Percentiles rank a stretch among this genome's conserved stretches.
phyloP scores from a whole-genome alignment of 495 filamentous ascomycete genomes.

The Durotheca rogersii region DNA sequence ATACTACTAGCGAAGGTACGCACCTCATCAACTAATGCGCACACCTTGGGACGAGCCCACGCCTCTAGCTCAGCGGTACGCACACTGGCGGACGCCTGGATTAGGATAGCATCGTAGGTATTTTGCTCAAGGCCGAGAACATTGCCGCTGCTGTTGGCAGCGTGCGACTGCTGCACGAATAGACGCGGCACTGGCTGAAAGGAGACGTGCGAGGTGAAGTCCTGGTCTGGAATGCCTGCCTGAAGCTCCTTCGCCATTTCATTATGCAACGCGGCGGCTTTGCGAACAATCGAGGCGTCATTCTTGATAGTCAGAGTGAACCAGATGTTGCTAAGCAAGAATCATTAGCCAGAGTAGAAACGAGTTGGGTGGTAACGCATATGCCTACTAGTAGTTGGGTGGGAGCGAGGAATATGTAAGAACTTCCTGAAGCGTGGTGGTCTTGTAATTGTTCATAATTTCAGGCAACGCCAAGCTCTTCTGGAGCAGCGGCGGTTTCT shows the following conservation, averaged over 20 bases:
- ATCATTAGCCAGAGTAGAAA: background rate
- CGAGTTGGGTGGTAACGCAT: background rate
- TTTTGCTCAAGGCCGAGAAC: background rate
- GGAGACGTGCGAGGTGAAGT: background rate
- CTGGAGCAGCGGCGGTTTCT: slow-evolving; percentile 3
- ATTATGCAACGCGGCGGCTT: background rate
- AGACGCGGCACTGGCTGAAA: background rate
- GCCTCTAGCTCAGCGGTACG: background rate
- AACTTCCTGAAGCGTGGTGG: slow-evolving; percentile 8
- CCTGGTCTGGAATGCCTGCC: background rate
- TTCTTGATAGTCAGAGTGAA: slow-evolving; percentile 1
- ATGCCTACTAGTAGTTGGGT: slow-evolving; percentile 6
- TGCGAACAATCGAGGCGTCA: background rate
- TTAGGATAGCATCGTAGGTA: background rate
- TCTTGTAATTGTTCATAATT: slow-evolving; percentile 10
- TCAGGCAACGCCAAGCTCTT: slow-evolving; percentile 3
- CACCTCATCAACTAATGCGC: no score
- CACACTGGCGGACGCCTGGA: background rate
- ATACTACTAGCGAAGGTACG: background rate
- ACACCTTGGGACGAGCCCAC: background rate
- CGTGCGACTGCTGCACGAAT: background rate
- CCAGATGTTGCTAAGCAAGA: slow-evolving; percentile 8
- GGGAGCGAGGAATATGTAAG: slow-evolving; percentile 5
- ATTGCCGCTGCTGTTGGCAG: background rate
- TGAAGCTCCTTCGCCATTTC: background rate